A percentile compares a stretch with the other conserved stretches of the same genome.
These are phyloP conservation scores for Suillus brevipes DNA, from an alignment of 768 basidiomycete genomes.

Conservation along the genomic window DNA sequence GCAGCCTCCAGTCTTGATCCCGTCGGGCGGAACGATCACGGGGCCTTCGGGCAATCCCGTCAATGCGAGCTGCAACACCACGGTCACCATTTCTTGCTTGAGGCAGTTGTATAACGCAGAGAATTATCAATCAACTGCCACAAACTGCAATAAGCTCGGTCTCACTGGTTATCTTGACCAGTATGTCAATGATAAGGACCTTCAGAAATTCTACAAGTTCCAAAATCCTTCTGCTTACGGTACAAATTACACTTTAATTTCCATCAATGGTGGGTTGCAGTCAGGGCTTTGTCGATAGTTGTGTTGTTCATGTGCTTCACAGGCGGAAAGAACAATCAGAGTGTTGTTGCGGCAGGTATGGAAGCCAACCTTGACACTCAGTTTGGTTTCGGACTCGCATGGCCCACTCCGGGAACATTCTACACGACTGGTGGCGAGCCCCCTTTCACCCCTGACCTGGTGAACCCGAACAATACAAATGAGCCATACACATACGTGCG, in stretches of 20 bases:
- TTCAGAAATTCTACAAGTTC: conserved; percentile 50
- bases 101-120: conserved; percentile 56
- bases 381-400: conserved; percentile 63
- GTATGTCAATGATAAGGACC: conserved; percentile 54
- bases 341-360: conserved; percentile 46
- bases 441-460: conserved; percentile 52
- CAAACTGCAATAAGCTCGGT: conserved; percentile 50
- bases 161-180: conserved; percentile 56
- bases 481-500: conserved; percentile 50
- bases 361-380: conserved; percentile 74
- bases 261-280: conserved; percentile 50
- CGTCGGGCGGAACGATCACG: conserved; percentile 20
- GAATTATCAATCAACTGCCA: conserved; percentile 43
- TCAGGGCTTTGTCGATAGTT: not conserved
- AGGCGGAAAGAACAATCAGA: conserved; percentile 68
- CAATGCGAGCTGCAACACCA: conserved; percentile 48
- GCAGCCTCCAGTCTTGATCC: conserved; percentile 4
- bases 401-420: conserved; percentile 59
- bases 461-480: conserved; percentile 42
- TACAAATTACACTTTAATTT: conserved; percentile 52
- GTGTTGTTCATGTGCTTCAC: conserved; percentile 11
- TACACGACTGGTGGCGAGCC: conserved; percentile 65
- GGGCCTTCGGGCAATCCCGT: conserved; percentile 39
- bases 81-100: conserved; percentile 54
- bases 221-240: conserved; percentile 49